Evolutionary conservation across 1,139 yeast species (phyloP).

Genomic region (Kurtzmaniella natalensis): DNA sequence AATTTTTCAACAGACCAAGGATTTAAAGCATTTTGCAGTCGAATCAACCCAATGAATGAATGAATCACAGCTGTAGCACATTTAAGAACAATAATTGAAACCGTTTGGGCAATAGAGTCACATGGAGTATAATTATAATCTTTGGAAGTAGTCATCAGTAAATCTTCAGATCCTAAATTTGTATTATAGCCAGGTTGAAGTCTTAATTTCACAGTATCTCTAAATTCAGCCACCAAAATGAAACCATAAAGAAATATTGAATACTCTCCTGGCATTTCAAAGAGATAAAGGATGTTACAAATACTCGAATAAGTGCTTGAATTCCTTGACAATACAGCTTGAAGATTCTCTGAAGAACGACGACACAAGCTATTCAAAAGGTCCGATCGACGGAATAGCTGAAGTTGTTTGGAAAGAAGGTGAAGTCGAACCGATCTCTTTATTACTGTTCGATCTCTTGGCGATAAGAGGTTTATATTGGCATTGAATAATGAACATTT

Average conservation of each 20-base stretch:
- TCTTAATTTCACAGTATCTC: conserved; percentile 12
- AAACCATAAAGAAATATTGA: conserved; percentile 21
- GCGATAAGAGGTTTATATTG: too few species aligned
- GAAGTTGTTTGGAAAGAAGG: not conserved
- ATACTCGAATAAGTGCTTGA: conserved; percentile 9
- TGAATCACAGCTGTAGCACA: conserved; percentile 14
- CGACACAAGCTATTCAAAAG: conserved; percentile 1
- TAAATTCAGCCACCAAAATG: conserved; percentile 21
- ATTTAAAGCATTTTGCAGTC: not conserved
- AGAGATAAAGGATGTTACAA: conserved; percentile 9
- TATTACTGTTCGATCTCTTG: too few species aligned
- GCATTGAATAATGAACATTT: too few species aligned
- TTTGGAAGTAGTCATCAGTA: not conserved
- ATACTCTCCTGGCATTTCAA: conserved; percentile 12
- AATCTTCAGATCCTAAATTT: conserved; percentile 10
- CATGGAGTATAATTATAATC: not conserved
- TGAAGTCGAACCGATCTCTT: too few species aligned
- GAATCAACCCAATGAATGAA: conserved; percentile 9
- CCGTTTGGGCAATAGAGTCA: conserved; percentile 5
- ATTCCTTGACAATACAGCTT: conserved; percentile 1
- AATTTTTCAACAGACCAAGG: conserved; percentile 8
- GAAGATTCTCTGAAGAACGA: conserved; percentile 4
- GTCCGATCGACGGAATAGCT: conserved; percentile 2
- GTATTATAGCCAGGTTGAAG: conserved; percentile 27
- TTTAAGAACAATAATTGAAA: conserved; percentile 15